These are phyloP conservation scores for Myxozyma neotropica DNA, from an alignment of 805 yeast genomes.

Conservation along the genomic window DNA sequence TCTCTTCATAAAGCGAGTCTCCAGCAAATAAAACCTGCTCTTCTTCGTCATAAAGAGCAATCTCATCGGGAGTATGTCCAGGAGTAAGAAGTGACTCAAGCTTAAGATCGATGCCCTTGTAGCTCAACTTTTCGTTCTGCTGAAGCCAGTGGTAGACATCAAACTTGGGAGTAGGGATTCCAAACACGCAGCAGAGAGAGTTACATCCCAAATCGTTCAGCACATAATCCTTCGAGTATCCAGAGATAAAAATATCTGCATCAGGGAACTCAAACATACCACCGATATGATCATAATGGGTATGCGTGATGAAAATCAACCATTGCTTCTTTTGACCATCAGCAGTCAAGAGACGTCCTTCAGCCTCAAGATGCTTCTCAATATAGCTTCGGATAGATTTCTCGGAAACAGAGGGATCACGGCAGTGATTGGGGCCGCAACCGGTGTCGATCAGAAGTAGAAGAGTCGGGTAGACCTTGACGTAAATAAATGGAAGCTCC, in stretches of 20 bases:
- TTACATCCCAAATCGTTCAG: conserved; percentile 34
- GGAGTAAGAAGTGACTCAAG: conserved; percentile 32
- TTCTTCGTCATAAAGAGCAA: conserved; percentile 32
- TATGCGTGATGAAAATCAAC: conserved; percentile 33
- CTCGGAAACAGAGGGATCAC: conserved; percentile 28
- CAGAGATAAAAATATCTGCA: conserved; percentile 31
- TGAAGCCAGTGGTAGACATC: conserved; percentile 32
- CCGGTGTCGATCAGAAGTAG: conserved; percentile 32
- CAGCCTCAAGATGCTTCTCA: conserved; percentile 25
- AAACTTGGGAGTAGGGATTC: conserved; percentile 33
- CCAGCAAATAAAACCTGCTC: conserved; percentile 34
- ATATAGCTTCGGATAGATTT: conserved; percentile 28
- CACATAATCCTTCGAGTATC: conserved; percentile 27
- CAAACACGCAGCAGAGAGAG: conserved; percentile 34
- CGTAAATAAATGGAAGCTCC: conserved; percentile 34
- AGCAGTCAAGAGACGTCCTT: conserved; percentile 16
- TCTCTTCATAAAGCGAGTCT: conserved; percentile 32
- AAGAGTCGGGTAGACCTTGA: conserved; percentile 32
- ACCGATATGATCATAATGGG: conserved; percentile 35
- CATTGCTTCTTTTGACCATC: conserved; percentile 31
- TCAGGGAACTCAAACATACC: conserved; percentile 32
- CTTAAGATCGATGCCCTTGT: conserved; percentile 28
- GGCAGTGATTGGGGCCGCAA: conserved; percentile 32
- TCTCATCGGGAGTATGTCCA: conserved; percentile 34
- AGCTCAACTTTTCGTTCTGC: conserved; percentile 29